Percentiles rank a stretch among this genome's conserved stretches.
Evolutionary conservation across 805 yeast species (phyloP).

Genomic region (Candida boidinii): DNA sequence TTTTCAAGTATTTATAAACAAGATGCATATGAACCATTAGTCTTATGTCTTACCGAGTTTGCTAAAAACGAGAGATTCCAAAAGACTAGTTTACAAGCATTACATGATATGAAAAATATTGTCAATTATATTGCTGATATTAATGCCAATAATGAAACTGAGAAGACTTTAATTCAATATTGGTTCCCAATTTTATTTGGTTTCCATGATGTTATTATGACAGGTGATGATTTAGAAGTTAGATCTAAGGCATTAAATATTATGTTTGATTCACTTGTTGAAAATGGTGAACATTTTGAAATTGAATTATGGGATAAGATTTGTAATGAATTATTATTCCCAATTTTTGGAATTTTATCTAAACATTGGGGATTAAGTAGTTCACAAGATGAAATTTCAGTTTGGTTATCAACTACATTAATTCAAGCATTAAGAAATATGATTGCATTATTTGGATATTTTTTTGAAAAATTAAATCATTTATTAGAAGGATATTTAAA

Average conservation of each 20-base stretch:
- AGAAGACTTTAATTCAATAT: slow-evolving; percentile 39
- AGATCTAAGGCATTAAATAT: slow-evolving; percentile 80
- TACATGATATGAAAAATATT: slow-evolving; percentile 61
- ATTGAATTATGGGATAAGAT: slow-evolving; percentile 74
- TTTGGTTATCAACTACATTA: slow-evolving; percentile 94
- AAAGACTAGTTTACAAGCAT: slow-evolving; percentile 69
- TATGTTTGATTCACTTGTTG: slow-evolving; percentile 73
- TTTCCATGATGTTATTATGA: slow-evolving; percentile 84
- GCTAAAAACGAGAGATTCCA: slow-evolving; percentile 83
- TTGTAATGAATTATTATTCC: slow-evolving; percentile 74
- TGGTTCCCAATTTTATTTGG: slow-evolving; percentile 88
- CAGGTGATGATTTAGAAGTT: slow-evolving; percentile 89
- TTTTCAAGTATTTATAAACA: slow-evolving; percentile 57
- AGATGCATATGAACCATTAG: slow-evolving; percentile 59
- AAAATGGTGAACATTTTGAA: slow-evolving; percentile 71
- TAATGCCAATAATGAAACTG: slow-evolving; percentile 17
- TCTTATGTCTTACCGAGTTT: slow-evolving; percentile 68
- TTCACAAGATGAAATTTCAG: slow-evolving; percentile 78
- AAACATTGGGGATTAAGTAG: slow-evolving; percentile 66
- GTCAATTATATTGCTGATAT: slow-evolving; percentile 49
- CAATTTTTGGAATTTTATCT: slow-evolving; percentile 76
- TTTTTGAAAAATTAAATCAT: slow-evolving; percentile 66
- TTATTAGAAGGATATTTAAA: slow-evolving; percentile 74
- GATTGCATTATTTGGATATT: slow-evolving; percentile 75
- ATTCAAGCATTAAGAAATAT: slow-evolving; percentile 90